These are phyloP conservation scores for Scleroderma bovista DNA, from an alignment of 768 basidiomycete species.

Conservation along the genomic window DNA sequence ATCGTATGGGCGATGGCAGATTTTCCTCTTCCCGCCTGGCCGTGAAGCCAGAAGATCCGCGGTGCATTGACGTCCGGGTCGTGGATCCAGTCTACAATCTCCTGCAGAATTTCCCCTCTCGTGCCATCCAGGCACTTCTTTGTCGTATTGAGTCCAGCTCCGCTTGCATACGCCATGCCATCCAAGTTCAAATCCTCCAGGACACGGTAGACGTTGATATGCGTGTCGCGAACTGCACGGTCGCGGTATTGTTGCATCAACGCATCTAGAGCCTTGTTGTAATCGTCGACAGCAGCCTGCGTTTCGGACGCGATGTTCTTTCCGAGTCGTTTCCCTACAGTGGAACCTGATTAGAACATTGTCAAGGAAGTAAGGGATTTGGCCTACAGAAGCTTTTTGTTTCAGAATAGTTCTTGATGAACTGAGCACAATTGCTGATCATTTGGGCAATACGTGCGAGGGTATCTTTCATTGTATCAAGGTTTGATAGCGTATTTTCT, in stretches of 20 bases:
- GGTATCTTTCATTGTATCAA: background rate
- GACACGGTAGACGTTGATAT: background rate
- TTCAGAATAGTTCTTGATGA: background rate
- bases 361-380: background rate
- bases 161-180: background rate
- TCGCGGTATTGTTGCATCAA: slow-evolving; percentile 1
- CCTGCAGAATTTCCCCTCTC: background rate
- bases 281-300: background rate
- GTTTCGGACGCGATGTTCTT: background rate
- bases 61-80: background rate
- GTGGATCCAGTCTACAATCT: background rate
- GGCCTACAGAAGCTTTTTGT: background rate
- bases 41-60: background rate
- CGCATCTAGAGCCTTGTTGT: background rate
- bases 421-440: background rate
- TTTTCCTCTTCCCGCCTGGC: background rate
- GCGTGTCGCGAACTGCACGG: background rate
- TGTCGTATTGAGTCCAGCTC: background rate
- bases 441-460: background rate
- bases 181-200: background rate
- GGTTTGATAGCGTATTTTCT: background rate
- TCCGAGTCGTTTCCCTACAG: background rate
- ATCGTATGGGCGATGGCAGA: slow-evolving; percentile 4
- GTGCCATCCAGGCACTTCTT: background rate
- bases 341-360: background rate